phyloP scores from a whole-genome alignment of 148 eudicot species.

The Drosera capensis region DNA sequence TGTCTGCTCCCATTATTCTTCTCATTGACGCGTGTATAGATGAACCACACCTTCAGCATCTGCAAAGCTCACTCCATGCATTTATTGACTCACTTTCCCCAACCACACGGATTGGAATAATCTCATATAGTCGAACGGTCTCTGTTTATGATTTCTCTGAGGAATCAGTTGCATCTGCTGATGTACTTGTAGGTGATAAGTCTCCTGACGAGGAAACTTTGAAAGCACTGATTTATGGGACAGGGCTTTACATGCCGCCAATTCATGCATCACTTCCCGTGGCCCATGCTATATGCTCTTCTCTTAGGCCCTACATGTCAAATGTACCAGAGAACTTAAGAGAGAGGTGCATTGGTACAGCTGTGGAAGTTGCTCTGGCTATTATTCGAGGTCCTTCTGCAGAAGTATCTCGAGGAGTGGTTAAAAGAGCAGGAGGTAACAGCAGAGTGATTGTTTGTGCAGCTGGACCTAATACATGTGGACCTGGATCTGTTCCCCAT shows the following conservation, averaged over 20 bases:
- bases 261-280: constrained; percentile 80
- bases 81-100: constrained; percentile 86
- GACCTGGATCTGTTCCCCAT: constrained; percentile 91
- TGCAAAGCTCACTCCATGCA: constrained; percentile 88
- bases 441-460: constrained; percentile 80
- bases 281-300: constrained; percentile 72
- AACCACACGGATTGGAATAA: constrained; percentile 71
- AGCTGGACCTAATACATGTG: constrained; percentile 78
- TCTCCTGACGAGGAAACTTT: constrained; percentile 62
- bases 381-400: constrained; percentile 81
- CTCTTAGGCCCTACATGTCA: constrained; percentile 53
- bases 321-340: constrained; percentile 59
- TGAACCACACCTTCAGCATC: constrained; percentile 77
- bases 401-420: constrained; percentile 67
- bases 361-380: constrained; percentile 79
- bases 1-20: constrained; percentile 77
- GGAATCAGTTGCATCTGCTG: constrained; percentile 88
- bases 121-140: constrained; percentile 69
- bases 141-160: constrained; percentile 87
- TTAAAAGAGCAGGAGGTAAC: constrained; percentile 70
- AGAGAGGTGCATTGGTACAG: constrained; percentile 87
- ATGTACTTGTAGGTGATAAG: constrained; percentile 65
- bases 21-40: constrained; percentile 84
- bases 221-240: constrained; percentile 73
- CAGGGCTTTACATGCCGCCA: constrained; percentile 78